These are phyloP conservation scores for Pyrenophora seminiperda DNA, from an alignment of 2,329 filamentous ascomycete genomes.

Conservation along the genomic window DNA sequence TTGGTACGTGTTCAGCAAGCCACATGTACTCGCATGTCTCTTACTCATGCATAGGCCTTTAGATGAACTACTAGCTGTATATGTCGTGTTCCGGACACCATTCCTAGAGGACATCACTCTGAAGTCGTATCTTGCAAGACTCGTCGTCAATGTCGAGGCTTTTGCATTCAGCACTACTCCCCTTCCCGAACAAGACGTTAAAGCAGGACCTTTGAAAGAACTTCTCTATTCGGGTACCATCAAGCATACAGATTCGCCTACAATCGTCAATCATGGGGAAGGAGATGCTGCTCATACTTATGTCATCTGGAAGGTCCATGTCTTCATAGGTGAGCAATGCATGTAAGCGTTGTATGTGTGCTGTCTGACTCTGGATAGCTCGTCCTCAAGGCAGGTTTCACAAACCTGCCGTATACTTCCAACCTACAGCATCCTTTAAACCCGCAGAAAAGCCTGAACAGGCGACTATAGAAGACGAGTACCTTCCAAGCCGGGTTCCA, in stretches of 20 bases:
- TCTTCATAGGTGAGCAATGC: constrained; percentile 41
- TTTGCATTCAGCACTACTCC: constrained; percentile 62
- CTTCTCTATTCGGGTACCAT: constrained; percentile 60
- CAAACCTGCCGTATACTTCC: constrained; percentile 69
- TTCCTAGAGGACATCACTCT: constrained; percentile 63
- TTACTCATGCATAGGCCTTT: constrained; percentile 58
- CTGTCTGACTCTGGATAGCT: constrained; percentile 29
- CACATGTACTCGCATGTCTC: constrained; percentile 50
- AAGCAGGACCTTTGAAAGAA: constrained; percentile 54
- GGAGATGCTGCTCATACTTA: constrained; percentile 35
- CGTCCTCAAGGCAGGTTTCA: constrained; percentile 66
- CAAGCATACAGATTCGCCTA: constrained; percentile 39
- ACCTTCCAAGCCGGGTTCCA: constrained; percentile 71
- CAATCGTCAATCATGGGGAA: constrained; percentile 37
- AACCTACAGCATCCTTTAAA: constrained; percentile 60
- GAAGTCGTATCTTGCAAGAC: constrained; percentile 63
- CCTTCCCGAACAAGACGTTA: constrained; percentile 47
- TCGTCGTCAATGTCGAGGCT: constrained; percentile 70
- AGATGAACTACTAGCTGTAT: constrained; percentile 76
- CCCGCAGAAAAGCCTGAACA: constrained; percentile 54
- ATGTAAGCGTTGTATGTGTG: no score
- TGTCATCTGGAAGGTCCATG: constrained; percentile 48
- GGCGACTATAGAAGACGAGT: constrained; percentile 60
- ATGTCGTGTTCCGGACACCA: constrained; percentile 70
- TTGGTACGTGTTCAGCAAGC: constrained; percentile 61